Base-by-base conservation (phyloP, 164 flowering plant species). In the Taxillus chinensis region DNA sequence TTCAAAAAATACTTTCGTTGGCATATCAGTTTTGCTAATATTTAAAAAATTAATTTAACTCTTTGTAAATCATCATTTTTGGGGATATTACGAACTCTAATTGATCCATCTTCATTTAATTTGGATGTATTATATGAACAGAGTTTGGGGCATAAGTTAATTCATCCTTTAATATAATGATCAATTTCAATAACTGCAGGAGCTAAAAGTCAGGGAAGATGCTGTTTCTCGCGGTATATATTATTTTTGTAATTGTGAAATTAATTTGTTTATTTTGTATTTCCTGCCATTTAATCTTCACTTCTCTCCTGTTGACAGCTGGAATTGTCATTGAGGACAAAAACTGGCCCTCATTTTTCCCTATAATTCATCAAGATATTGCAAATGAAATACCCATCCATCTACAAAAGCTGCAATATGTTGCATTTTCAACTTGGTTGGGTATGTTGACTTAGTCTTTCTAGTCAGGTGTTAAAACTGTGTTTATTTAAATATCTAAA, bases 281-380 rank as follows among this genome's bases (percentile, higher is more conserved):
- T 5, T 67, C 51, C 54, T 41, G 7, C 37, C 27, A 9, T 40
- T 40, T 13, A 55, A 27, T 57, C 45, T 61, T 9, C 12, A 37
- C 50, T 39, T 15, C 15, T 57, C 41, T 2, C 37, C 65, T 64
- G 60, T 68, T 74, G 66, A 70, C 87, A 85, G 90, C 86, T 77
- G 90, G 90, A 66, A 62, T 85, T 71, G 80, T 85, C 39, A 71
- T 83, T 39, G 87, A 85, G 68, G 84, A 83, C 63, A 83, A 80
- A 67, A 85, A 85, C 62, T 85, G 87, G 87, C 87, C 90, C 10
- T 79, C 84, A 46, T 80, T 80, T 69, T 77, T 81, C 39, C 90
- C 90, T 8, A 39, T 85, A 10, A 83, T 85, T 68, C 90, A 85
- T 69, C 86, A 85, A 70, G 90, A 85, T 60, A 81, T 85, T 67